Percentiles rank a stretch among this genome's conserved stretches.
Evolutionary conservation across 495 filamentous ascomycete genomes (phyloP).

Genomic region (Delitschia confertaspora): DNA sequence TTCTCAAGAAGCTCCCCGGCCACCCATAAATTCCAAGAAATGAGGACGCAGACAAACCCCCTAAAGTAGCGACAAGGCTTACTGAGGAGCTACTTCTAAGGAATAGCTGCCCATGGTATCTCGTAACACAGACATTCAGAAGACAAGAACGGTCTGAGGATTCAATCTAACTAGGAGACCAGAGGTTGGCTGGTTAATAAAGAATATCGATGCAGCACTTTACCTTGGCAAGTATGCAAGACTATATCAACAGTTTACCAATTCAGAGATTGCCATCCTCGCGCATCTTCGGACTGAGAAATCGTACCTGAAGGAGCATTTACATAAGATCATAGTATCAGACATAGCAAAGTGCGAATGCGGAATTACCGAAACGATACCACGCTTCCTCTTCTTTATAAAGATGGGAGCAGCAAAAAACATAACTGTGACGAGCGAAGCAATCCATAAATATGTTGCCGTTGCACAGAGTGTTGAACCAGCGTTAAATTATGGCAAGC

Average conservation of each 20-base stretch:
- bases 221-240: slow-evolving; percentile 1
- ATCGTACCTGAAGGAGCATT: slow-evolving; percentile 8
- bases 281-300: slow-evolving; percentile 10
- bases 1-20: slow-evolving; percentile 20
- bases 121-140: slow-evolving; percentile 13
- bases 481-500: too few relatives aligned
- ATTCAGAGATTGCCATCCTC: slow-evolving; percentile 5
- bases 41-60: slow-evolving; percentile 9
- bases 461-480: too few relatives aligned
- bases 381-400: slow-evolving; percentile 14
- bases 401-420: slow-evolving; percentile 7
- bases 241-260: slow-evolving; percentile 8
- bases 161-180: too few relatives aligned
- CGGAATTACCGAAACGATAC: slow-evolving; percentile 14
- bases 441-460: too few relatives aligned
- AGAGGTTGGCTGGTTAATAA: slow-evolving; percentile 1
- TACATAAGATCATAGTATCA: slow-evolving; percentile 12
- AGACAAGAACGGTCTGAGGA: too few relatives aligned
- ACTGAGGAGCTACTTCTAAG: slow-evolving; percentile 14
- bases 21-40: slow-evolving; percentile 18
- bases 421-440: too few relatives aligned
- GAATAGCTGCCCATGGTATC: slow-evolving; percentile 15
- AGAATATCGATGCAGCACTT: slow-evolving; percentile 8
- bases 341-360: slow-evolving; percentile 11
- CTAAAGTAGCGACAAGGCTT: slow-evolving; percentile 15